Evolutionary conservation across 75 land plant species (phyloP).

Genomic region (Cryptomeria japonica): DNA sequence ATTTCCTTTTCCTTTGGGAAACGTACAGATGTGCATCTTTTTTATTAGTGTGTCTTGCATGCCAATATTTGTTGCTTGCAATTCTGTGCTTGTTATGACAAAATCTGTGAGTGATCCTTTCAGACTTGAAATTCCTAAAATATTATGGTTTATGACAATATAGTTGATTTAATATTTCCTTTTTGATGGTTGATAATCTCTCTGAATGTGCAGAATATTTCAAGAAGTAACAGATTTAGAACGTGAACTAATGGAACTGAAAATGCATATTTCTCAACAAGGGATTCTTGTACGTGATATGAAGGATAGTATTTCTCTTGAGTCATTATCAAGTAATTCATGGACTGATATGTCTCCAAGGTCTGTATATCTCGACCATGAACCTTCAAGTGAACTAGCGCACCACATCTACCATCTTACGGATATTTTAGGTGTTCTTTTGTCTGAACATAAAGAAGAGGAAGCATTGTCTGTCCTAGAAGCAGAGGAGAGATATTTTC

Average conservation of each 20-base stretch:
- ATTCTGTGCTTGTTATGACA: not conserved
- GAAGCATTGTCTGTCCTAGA: slow-evolving; percentile 59
- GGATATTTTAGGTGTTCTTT: slow-evolving; percentile 54
- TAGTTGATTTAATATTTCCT: not conserved
- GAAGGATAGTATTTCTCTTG: slow-evolving; percentile 53
- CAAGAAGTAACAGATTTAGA: slow-evolving; percentile 66
- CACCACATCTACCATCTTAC: slow-evolving; percentile 31
- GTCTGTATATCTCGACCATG: slow-evolving; percentile 21
- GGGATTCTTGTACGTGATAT: slow-evolving; percentile 66
- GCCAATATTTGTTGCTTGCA: not conserved
- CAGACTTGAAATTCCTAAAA: not conserved
- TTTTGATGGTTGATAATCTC: not conserved
- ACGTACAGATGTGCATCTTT: not conserved
- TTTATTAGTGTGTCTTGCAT: not conserved
- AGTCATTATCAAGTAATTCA: slow-evolving; percentile 35
- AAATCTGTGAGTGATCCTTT: not conserved
- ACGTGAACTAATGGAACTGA: slow-evolving; percentile 56
- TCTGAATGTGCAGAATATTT: slow-evolving; percentile 39
- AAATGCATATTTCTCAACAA: slow-evolving; percentile 63
- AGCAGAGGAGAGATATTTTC: slow-evolving; percentile 40
- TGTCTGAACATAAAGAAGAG: slow-evolving; percentile 70
- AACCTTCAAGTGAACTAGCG: slow-evolving; percentile 15
- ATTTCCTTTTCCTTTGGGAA: not conserved
- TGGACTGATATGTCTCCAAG: slow-evolving; percentile 16
- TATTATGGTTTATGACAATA: not conserved